These are phyloP conservation scores for Eucalyptus leucophloia DNA, from an alignment of 345 rosid species.

Conservation along the genomic window DNA sequence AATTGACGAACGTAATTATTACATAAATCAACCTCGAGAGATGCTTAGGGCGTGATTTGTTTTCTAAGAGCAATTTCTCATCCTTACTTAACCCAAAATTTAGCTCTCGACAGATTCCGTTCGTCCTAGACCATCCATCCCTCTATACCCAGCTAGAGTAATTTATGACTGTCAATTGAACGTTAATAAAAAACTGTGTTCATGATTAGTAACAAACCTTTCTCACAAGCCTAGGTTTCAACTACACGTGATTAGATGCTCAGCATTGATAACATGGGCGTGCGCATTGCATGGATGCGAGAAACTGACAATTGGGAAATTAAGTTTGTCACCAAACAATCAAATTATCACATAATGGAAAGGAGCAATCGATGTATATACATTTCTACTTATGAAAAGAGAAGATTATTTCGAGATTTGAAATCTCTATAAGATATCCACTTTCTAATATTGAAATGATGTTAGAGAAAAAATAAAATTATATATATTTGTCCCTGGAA, in stretches of 20 bases:
- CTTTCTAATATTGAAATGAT: not conserved
- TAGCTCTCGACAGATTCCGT: not conserved
- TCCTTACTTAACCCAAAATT: not conserved
- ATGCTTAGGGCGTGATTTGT: not conserved
- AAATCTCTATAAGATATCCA: not conserved
- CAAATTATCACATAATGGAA: not conserved
- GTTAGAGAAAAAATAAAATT: not conserved
- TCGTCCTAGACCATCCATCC: not conserved
- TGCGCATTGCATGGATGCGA: not conserved
- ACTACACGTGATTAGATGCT: not conserved
- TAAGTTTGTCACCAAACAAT: not conserved
- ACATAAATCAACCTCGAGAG: not conserved
- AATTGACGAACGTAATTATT: not conserved
- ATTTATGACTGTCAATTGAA: not conserved
- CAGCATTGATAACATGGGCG: fast-evolving
- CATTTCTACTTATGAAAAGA: not conserved
- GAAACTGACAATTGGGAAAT: not conserved
- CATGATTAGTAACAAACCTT: too few species aligned
- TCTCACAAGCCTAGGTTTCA: not conserved
- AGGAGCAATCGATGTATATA: not conserved
- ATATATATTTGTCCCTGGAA: not conserved
- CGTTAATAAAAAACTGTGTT: too few species aligned
- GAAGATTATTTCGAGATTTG: not conserved
- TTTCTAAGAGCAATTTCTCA: not conserved
- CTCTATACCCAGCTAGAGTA: not conserved